Base-by-base conservation (phyloP, 1,139 yeast genomes). In the Suhomyces terraborum region DNA sequence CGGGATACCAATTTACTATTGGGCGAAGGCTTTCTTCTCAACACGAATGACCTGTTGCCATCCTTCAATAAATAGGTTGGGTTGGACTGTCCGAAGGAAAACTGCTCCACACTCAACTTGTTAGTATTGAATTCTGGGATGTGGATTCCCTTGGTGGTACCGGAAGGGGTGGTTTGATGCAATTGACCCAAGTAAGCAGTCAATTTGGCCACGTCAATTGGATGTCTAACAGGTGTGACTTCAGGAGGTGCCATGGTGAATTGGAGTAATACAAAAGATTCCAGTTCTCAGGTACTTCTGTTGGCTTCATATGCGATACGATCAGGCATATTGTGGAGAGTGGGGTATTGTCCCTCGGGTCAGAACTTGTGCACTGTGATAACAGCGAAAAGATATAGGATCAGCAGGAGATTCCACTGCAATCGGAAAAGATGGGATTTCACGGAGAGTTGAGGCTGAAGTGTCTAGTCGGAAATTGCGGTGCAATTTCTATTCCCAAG, bases 21-120 rank as follows among this genome's bases (percentile, higher is more conserved):
- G 3, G 82, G 73, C n/a, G 75, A 69, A 0, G 88, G 88, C 54
- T 82, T 81, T 49, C 82, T 68, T 45, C 87, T 66, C 41, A 82
- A 66, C 2, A 81, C 87, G 45, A 69, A 73, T 19, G 33, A 24
- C 35, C 69, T 62, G 36, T 55, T 60, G 2, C 75, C 77, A 50
- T 79, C 83, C 4, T 61, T 61, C 16, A 82, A 48, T 32, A 75
- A 69, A 52, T 80, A 81, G 0, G 86, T 80, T 12, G 87, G 88
- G 55, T 82, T 82, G 4, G 84, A 78, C 56, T 82, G 88, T 10
- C 88, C 88, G 58, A 77, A 80, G 16, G 72, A 69, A 61, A 82
- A 82, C 56, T 82, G 87, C 46, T 73, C 62, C 36, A 79, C 40
- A 6, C 36, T 41, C 14, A 36, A 38, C 13, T 42, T 36, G 5